These are phyloP conservation scores for Collariella sp. DNA, from an alignment of 495 filamentous ascomycete genomes.

Conservation along the genomic window DNA sequence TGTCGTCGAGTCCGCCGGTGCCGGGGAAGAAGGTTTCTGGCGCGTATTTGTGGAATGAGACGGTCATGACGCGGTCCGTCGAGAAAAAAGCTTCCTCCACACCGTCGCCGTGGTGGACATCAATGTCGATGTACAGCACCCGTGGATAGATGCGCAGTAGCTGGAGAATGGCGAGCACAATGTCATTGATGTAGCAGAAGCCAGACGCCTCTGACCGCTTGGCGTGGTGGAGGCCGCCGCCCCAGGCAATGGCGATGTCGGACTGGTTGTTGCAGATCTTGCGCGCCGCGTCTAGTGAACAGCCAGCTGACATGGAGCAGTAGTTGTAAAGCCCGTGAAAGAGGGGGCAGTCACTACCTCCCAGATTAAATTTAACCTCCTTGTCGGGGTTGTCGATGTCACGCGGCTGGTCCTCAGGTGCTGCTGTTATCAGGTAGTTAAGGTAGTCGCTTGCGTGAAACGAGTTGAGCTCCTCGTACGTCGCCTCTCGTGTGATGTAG, in stretches of 20 bases:
- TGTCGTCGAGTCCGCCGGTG: slow-evolving; percentile 86
- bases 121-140: slow-evolving; percentile 96
- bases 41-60: slow-evolving; percentile 95
- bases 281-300: slow-evolving; percentile 81
- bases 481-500: slow-evolving; percentile 72
- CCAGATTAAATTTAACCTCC: slow-evolving; percentile 68
- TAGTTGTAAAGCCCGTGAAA: slow-evolving; percentile 95
- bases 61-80: slow-evolving; percentile 96
- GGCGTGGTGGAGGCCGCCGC: slow-evolving; percentile 92
- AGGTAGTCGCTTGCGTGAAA: slow-evolving; percentile 89
- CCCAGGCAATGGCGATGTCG: slow-evolving; percentile 96
- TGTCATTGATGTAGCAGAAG: slow-evolving; percentile 99
- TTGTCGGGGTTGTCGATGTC: slow-evolving; percentile 42
- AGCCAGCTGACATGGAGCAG: slow-evolving; percentile 86
- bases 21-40: slow-evolving; percentile 89
- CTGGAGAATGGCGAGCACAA: slow-evolving; percentile 92
- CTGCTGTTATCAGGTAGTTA: slow-evolving; percentile 62
- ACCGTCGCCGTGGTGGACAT: slow-evolving; percentile 96
- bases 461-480: slow-evolving; percentile 73
- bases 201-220: slow-evolving; percentile 96
- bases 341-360: slow-evolving; percentile 84
- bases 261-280: slow-evolving; percentile 79
- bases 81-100: slow-evolving; percentile 98
- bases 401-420: slow-evolving; percentile 39
- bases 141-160: slow-evolving; percentile 88